Percentiles rank a stretch among this genome's conserved stretches.
Conservation (phyloP, 331 rosid genomes). For the Malus hybrid region DNA sequence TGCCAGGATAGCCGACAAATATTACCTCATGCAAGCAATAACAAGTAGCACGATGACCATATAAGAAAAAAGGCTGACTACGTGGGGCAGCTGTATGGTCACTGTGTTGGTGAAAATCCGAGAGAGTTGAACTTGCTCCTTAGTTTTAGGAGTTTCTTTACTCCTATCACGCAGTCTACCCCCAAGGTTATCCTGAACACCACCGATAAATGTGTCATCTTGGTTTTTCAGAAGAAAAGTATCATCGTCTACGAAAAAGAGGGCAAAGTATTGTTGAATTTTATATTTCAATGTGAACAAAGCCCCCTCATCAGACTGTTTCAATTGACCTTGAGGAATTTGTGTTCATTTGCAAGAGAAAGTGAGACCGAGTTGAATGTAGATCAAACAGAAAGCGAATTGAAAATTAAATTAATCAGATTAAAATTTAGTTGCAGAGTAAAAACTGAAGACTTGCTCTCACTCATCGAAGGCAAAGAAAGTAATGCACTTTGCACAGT, state of each 20-base stretch:
- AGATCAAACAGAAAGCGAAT: background rate
- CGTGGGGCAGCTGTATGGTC: slow-evolving; percentile 72
- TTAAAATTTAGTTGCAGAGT: background rate
- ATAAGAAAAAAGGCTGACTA: background rate
- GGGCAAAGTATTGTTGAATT: background rate
- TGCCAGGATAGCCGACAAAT: slow-evolving; percentile 17
- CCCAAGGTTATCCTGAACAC: slow-evolving; percentile 66
- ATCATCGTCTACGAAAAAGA: background rate
- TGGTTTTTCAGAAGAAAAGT: background rate
- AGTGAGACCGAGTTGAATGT: background rate
- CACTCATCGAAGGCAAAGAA: background rate
- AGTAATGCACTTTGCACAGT: background rate
- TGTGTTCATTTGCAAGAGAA: background rate
- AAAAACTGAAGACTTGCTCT: background rate
- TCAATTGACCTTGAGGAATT: background rate
- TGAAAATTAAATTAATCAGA: background rate
- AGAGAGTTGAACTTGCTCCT: slow-evolving; percentile 53
- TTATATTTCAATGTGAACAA: background rate
- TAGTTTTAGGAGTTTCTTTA: slow-evolving; percentile 81
- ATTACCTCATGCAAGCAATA: background rate
- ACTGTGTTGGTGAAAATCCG: slow-evolving; percentile 92
- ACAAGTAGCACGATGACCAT: slow-evolving; percentile 1
- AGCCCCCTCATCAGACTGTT: background rate
- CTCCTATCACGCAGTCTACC: slow-evolving; percentile 76
- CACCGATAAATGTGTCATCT: background rate